Conservation (phyloP, 2,329 filamentous ascomycete genomes). For the Pyrenophora tritici-repentis region DNA sequence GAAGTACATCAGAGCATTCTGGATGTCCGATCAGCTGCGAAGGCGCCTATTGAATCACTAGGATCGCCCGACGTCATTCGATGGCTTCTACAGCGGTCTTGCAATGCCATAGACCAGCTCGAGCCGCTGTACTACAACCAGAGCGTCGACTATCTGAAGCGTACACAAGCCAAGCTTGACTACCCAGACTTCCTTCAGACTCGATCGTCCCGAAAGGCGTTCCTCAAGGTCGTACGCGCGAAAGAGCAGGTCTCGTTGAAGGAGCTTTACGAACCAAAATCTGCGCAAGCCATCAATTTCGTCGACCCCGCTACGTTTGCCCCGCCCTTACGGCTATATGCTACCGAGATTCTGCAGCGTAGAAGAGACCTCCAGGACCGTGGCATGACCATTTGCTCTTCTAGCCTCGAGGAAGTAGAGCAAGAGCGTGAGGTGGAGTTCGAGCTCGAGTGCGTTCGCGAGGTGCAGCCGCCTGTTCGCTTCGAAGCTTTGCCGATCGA, state of each 20-base stretch:
- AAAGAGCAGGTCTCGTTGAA: no score
- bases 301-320: no score
- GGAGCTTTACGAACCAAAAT: no score
- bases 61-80: constrained; percentile 58
- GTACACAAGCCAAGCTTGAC: no score
- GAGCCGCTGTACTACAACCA: no score
- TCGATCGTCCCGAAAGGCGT: no score
- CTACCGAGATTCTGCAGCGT: constrained; percentile 35
- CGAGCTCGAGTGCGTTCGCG: constrained; percentile 61
- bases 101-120: constrained; percentile 59
- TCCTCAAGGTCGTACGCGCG: no score
- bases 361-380: constrained; percentile 30
- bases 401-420: constrained; percentile 62
- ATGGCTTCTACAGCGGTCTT: constrained; percentile 69
- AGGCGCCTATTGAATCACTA: no score
- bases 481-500: constrained; percentile 51
- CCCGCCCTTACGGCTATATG: no score
- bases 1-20: constrained; percentile 65
- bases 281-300: no score
- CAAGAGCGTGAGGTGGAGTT: constrained; percentile 63
- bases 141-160: no score
- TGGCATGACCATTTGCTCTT: constrained; percentile 39
- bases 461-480: constrained; percentile 54
- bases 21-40: constrained; percentile 59
- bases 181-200: no score